A percentile compares a stretch with the other conserved stretches of the same genome.
Conservation (phyloP, 2,329 filamentous ascomycete genomes). For the Byssochlamys sp. region DNA sequence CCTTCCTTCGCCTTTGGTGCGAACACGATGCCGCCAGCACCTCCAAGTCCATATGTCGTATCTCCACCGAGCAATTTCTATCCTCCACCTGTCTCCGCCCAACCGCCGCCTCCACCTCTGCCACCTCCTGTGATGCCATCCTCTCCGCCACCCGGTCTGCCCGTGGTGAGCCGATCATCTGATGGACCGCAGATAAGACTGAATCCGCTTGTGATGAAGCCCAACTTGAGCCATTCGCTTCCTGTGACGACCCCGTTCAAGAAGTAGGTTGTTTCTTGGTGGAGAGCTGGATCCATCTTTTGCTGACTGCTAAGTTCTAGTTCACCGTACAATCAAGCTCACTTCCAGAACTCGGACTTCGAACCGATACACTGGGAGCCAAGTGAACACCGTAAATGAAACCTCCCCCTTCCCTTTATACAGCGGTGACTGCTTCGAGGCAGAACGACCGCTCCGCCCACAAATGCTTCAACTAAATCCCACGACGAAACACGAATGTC, state of each 20-base stretch:
- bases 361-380: constrained; percentile 38
- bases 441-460: not conserved
- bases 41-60: constrained; percentile 21
- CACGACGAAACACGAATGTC: not conserved
- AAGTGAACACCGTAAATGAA: constrained; percentile 26
- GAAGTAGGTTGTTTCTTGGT: constrained; percentile 23
- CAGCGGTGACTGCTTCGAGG: not conserved
- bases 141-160: constrained; percentile 16
- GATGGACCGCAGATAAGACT: constrained; percentile 33
- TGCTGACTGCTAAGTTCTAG: constrained; percentile 14
- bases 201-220: constrained; percentile 33
- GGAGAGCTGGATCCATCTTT: not conserved
- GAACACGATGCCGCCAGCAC: constrained; percentile 20
- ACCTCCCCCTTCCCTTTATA: too few relatives aligned
- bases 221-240: constrained; percentile 29
- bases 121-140: constrained; percentile 17
- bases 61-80: constrained; percentile 28
- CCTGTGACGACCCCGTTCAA: constrained; percentile 33
- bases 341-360: constrained; percentile 39
- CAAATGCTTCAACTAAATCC: not conserved
- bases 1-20: constrained; percentile 20
- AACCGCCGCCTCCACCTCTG: constrained; percentile 19
- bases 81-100: constrained; percentile 7
- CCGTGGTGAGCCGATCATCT: constrained; percentile 23
- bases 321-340: constrained; percentile 37